Base-by-base conservation (phyloP, 495 filamentous ascomycete genomes). In the Immersiella caudata region DNA sequence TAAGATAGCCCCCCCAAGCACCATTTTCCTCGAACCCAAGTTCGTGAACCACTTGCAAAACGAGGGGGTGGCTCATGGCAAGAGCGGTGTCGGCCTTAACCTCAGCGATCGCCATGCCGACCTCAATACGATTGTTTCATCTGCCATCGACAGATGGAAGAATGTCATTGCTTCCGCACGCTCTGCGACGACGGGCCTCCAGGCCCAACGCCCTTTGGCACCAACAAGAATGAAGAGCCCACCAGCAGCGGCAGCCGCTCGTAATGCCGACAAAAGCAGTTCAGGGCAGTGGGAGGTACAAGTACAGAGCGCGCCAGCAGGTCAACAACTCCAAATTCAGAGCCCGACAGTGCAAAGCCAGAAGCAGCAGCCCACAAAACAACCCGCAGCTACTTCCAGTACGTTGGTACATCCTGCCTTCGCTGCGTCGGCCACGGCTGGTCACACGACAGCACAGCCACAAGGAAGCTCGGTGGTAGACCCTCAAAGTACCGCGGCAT, bases 1-100 rank as follows among this genome's bases (percentile, higher is more conserved):
- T 71, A 85, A 85, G 24, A 80, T 90, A n/a, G 80, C 85, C 35
- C 85, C 87, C 0, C 88, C 91, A 0, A 79, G 86, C 29, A 90
- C 84, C 0, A 76, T 93, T 4, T 87, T 86, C 3, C 67, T 95
- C 18, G 76, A 79, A 36, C 68, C 79, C 64, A 78, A 80, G 4
- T 54, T 82, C 8, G 62, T 83, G 27, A 67, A 71, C 6, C 76
- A 76, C 51, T 36, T 82, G 46, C 68, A 73, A 16, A 77, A 83
- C 56, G 21, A 81, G 5, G 72, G 68, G 4, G 33, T 74, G 7
- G 55, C 24, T 0, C 69, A 72, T 16, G 68, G 69, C 25, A 62
- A 64, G 2, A 24, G 61, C 5, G 68, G 69, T 20, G 72, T 83
- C 4, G 84, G 83, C 2, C 70, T 81, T 33, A 75, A 76, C 25